Percentiles rank a stretch among this genome's conserved stretches.
These are phyloP conservation scores for Lipomyces yamadae DNA, from an alignment of 805 yeast species.

Conservation along the genomic window DNA sequence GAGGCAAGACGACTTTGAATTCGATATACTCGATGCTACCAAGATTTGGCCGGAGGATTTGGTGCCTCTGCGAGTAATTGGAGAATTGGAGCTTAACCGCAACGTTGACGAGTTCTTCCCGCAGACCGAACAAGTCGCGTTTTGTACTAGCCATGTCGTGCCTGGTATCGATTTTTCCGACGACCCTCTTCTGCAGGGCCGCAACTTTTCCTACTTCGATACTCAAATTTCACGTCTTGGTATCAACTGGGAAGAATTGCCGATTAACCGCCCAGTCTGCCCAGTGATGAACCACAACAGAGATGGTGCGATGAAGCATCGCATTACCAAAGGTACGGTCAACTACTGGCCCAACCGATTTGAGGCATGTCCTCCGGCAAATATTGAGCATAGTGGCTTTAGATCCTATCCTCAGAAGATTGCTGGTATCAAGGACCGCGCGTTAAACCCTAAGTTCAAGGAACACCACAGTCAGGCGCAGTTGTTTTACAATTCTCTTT, in stretches of 20 bases:
- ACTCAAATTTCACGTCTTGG: constrained; percentile 16
- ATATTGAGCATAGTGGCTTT: constrained; percentile 5
- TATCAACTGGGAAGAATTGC: constrained; percentile 17
- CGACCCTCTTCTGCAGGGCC: constrained; percentile 20
- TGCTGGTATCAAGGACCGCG: constrained; percentile 14
- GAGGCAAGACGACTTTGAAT: constrained; percentile 14
- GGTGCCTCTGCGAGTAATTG: constrained; percentile 15
- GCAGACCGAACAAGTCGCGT: constrained; percentile 21
- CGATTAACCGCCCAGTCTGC: constrained; percentile 16
- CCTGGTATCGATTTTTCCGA: constrained; percentile 22
- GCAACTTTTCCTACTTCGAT: constrained; percentile 21
- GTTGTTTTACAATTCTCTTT: constrained; percentile 13
- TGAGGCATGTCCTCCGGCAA: neutral
- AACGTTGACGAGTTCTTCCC: constrained; percentile 19
- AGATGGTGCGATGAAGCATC: constrained; percentile 17
- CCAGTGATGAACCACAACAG: constrained; percentile 16
- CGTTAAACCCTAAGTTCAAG: constrained; percentile 4
- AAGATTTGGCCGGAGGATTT: constrained; percentile 20
- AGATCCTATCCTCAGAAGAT: constrained; percentile 7
- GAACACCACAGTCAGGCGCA: constrained; percentile 16
- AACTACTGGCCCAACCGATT: constrained; percentile 21
- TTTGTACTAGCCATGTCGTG: constrained; percentile 18
- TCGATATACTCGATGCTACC: constrained; percentile 18
- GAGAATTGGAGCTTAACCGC: constrained; percentile 18
- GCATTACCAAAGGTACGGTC: constrained; percentile 15